Evolutionary conservation across 2,329 filamentous ascomycete genomes (phyloP), one percentile per base, ranked within the genome.

Genomic region (Colletotrichum filicis): DNA sequence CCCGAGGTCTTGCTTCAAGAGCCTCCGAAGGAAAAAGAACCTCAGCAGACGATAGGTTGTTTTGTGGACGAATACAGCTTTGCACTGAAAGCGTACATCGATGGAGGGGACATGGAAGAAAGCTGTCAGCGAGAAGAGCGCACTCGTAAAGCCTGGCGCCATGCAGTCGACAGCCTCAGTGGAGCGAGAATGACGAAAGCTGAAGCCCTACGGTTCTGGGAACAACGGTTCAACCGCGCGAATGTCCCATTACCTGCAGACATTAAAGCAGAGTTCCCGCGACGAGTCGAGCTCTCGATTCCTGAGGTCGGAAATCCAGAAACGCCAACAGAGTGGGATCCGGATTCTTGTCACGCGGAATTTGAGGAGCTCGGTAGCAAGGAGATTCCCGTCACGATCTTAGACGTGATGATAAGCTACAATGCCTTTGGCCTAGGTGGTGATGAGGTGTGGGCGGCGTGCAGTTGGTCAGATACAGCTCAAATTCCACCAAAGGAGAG

Each of bases 161-260:
- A 66, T 32, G 60, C 53, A 3, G 30, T 70, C 2, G 55, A 66
- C 5, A 37, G 49, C 8, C 42, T 70, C 12, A 42, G 28, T 5
- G 55, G 60, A 26, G 0, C 1, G n/a, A 62, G 0, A 30, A 68
- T 1, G 65, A 62, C 76, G 11, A 71, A 73, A n/a, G 71, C 71
- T 1, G 71, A 79, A 24, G 42, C 61, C 16, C 16, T 60, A 6
- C 42, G 30, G 12, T 59, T 66, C n/a, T 70, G 55, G 68, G 9
- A 19, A 7, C 4, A 56, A 4, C 24, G 30, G 1, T 70, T 70
- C 5, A 12, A 24, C 1, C 11, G 28, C 3, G 52, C 14, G 26
- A 5, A 32, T 1, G 5, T 59, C 2, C 32, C 26, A 9, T 30
- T 70, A 9, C 55, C 55, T 2, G 9, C 2, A 11, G 61, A 66